A percentile compares a stretch with the other conserved stretches of the same genome.
Evolutionary conservation across 169 alveolate genomes (phyloP).

Genomic region (Eimeria necatrix): DNA sequence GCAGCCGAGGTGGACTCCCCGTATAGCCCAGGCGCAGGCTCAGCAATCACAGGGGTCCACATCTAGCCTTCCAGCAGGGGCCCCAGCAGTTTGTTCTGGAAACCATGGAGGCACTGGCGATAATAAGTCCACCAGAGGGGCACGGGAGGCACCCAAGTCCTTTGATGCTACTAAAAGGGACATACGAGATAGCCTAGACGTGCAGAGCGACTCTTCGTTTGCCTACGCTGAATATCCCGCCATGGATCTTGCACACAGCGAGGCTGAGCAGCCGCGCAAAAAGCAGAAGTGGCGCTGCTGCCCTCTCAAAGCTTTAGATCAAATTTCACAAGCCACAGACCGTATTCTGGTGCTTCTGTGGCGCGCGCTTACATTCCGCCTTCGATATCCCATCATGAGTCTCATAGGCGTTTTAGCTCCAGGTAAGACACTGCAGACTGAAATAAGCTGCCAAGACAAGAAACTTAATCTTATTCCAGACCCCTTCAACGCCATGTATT

Average conservation of each 20-base stretch:
- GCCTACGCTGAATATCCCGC: conserved; percentile 18
- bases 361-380: conserved; percentile 50
- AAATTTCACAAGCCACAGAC: conserved; percentile 31
- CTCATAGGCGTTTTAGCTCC: conserved; percentile 67
- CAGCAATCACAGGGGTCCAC: no score
- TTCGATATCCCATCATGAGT: conserved; percentile 39
- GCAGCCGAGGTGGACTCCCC: neutral
- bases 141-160: neutral
- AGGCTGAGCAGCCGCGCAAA: conserved; percentile 24
- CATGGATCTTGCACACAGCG: neutral
- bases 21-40: no score
- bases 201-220: conserved; percentile 37
- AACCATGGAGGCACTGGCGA: no score
- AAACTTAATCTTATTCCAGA: no score
- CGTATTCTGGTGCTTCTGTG: conserved; percentile 57
- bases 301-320: neutral
- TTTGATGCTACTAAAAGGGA: neutral
- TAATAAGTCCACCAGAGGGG: no score
- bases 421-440: conserved; percentile 33
- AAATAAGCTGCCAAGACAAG: no score
- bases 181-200: neutral
- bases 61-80: no score
- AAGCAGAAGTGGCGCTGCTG: neutral
- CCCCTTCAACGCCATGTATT: no score
- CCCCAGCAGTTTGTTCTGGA: no score